Evolutionary conservation across 805 yeast species (phyloP).

Genomic region (Wickerhamiella occidentalis): DNA sequence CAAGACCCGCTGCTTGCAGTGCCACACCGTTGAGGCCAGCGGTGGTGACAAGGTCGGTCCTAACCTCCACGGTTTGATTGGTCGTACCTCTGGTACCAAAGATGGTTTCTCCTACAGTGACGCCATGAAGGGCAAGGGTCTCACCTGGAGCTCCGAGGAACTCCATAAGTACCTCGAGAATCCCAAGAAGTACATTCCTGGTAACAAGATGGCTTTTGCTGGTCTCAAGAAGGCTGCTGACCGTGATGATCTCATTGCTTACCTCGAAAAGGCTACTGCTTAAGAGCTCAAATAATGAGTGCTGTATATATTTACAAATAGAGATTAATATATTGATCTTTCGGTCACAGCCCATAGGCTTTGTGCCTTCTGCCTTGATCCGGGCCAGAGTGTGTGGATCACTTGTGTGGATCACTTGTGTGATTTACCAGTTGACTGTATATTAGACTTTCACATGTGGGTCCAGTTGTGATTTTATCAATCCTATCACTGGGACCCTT

Average conservation of each 20-base stretch:
- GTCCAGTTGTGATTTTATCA: no score
- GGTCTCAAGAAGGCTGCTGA: conserved; percentile 99
- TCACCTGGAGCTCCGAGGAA: conserved; percentile 73
- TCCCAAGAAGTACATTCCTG: conserved; percentile 99
- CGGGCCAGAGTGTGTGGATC: no score
- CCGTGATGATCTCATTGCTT: conserved; percentile 91
- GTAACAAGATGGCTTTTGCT: conserved; percentile 99
- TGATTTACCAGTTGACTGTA: no score
- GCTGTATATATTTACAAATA: conserved; percentile 2
- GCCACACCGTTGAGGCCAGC: conserved; percentile 93
- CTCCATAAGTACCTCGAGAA: conserved; percentile 93
- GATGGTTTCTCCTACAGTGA: conserved; percentile 93
- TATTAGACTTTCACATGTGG: no score
- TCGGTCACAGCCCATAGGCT: no score
- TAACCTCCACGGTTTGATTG: conserved; percentile 88
- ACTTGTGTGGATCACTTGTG: no score
- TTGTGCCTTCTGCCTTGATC: no score
- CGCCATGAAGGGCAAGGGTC: conserved; percentile 95
- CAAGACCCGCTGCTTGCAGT: conserved; percentile 98
- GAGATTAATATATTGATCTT: background rate
- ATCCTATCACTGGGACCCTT: no score
- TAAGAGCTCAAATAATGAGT: conserved; percentile 18
- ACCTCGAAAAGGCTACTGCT: conserved; percentile 41
- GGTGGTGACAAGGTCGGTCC: conserved; percentile 99
- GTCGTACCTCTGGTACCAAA: conserved; percentile 86